Evolutionary conservation across 2,329 filamentous ascomycete species (phyloP).

Genomic region (Cladosporium phlei): DNA sequence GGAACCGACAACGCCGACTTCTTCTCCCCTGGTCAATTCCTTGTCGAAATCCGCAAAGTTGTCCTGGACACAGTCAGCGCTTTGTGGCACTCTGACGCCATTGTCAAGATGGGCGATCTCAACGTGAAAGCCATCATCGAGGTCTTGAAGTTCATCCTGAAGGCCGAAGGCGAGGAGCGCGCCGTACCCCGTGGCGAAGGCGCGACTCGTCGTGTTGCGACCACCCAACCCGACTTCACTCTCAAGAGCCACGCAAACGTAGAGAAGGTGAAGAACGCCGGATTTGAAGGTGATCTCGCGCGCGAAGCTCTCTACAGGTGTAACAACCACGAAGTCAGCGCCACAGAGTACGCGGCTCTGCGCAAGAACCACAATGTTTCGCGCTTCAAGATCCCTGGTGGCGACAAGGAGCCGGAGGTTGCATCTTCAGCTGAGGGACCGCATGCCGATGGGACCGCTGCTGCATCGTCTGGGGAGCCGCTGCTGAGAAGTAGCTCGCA

Average conservation of each 20-base stretch:
- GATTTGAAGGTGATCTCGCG: conserved; percentile 58
- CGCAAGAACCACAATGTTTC: conserved; percentile 23
- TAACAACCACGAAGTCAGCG: conserved; percentile 57
- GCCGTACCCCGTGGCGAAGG: conserved; percentile 61
- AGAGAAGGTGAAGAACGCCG: conserved; percentile 43
- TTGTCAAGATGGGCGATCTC: conserved; percentile 72
- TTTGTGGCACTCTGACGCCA: conserved; percentile 79
- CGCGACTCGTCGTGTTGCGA: conserved; percentile 43
- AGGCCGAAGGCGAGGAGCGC: conserved; percentile 68
- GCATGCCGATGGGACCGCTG: conserved; percentile 31
- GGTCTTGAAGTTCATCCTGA: conserved; percentile 72
- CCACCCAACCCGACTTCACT: conserved; percentile 49
- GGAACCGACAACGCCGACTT: conserved; percentile 49
- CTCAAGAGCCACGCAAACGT: conserved; percentile 43
- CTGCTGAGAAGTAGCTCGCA: not conserved
- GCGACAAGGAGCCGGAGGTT: conserved; percentile 12
- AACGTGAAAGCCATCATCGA: conserved; percentile 77
- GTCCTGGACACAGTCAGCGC: conserved; percentile 70
- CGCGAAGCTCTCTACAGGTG: conserved; percentile 79
- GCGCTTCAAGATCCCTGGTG: conserved; percentile 27
- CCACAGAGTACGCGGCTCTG: conserved; percentile 69
- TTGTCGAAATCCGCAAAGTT: conserved; percentile 78
- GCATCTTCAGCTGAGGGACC: conserved; percentile 35
- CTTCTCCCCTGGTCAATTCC: conserved; percentile 67
- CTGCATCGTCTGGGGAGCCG: conserved; percentile 10